Evolutionary conservation across 1,284 basidiomycete genomes (phyloP).

Genomic region (Neonothopanus nambi): DNA sequence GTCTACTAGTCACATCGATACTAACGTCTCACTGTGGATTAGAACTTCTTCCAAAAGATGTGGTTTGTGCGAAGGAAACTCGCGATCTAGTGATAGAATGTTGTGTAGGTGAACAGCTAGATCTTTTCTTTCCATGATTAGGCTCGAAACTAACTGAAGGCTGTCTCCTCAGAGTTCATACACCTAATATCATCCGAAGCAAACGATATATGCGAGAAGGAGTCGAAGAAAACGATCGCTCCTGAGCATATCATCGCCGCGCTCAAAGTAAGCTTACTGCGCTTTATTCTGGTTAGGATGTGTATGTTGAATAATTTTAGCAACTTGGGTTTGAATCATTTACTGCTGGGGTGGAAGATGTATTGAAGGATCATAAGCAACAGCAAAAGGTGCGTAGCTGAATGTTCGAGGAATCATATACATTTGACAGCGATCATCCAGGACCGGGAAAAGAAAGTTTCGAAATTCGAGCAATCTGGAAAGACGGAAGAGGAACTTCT

Average conservation of each 20-base stretch:
- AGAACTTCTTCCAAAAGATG: slow-evolving; percentile 90
- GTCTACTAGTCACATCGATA: slow-evolving; percentile 15
- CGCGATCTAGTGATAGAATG: slow-evolving; percentile 96
- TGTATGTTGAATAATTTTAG: slow-evolving; percentile 37
- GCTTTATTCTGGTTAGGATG: slow-evolving; percentile 4
- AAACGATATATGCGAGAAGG: slow-evolving; percentile 97
- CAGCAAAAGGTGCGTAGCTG: slow-evolving; percentile 76
- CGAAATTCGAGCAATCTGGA: slow-evolving; percentile 88
- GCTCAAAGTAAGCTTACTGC: slow-evolving; percentile 70
- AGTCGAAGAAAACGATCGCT: slow-evolving; percentile 99
- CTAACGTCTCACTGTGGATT: slow-evolving; percentile 14
- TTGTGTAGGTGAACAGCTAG: slow-evolving; percentile 83
- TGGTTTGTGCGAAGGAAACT: slow-evolving; percentile 94
- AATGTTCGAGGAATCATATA: slow-evolving; percentile 1
- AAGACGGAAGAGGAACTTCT: slow-evolving; percentile 90
- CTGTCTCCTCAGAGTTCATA: slow-evolving; percentile 82
- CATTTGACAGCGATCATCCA: slow-evolving; percentile 28
- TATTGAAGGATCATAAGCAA: slow-evolving; percentile 93
- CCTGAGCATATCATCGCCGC: slow-evolving; percentile 96
- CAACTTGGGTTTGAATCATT: slow-evolving; percentile 88
- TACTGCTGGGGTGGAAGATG: slow-evolving; percentile 86
- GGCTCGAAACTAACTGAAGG: background rate
- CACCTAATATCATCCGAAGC: slow-evolving; percentile 97
- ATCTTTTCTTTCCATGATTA: slow-evolving; percentile 13
- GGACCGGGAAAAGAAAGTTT: slow-evolving; percentile 87